Evolutionary conservation across 768 basidiomycete genomes (phyloP).

Genomic region (Suillus spraguei): DNA sequence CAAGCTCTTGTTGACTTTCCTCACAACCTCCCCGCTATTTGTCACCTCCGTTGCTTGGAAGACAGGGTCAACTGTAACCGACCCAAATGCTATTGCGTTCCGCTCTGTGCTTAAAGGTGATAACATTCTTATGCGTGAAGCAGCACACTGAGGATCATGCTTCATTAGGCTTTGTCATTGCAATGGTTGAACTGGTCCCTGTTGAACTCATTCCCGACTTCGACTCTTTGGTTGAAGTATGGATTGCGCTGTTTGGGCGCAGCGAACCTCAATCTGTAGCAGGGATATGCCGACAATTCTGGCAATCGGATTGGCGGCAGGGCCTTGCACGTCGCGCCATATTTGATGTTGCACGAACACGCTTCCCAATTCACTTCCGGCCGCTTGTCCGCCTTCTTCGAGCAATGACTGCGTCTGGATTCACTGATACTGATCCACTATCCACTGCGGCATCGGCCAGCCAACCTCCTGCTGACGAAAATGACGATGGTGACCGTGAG

Average conservation of each 20-base stretch:
- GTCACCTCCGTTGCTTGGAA: conserved; percentile 74
- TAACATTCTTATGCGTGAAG: conserved; percentile 18
- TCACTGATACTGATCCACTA: conserved; percentile 72
- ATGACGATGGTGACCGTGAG: conserved; percentile 50
- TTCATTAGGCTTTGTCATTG: conserved; percentile 69
- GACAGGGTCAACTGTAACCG: conserved; percentile 65
- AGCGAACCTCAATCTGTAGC: conserved; percentile 63
- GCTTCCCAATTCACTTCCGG: conserved; percentile 80
- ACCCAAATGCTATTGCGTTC: conserved; percentile 78
- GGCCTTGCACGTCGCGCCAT: conserved; percentile 73
- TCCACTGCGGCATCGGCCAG: conserved; percentile 48
- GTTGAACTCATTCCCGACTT: conserved; percentile 81
- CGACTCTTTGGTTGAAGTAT: conserved; percentile 69
- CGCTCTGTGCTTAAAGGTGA: conserved; percentile 85
- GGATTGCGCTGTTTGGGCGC: conserved; percentile 79
- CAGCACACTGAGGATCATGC: conserved; percentile 12
- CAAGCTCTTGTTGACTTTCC: conserved; percentile 52
- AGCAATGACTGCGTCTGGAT: conserved; percentile 76
- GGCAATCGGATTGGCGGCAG: conserved; percentile 75
- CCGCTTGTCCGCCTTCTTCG: conserved; percentile 73
- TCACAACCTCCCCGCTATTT: conserved; percentile 75
- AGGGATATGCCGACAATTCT: conserved; percentile 79
- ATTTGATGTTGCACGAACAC: conserved; percentile 78
- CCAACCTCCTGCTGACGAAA: conserved; percentile 41
- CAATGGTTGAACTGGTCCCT: conserved; percentile 71